Base-by-base conservation (phyloP, 306 rosid species). In the Quillaja saponaria region DNA sequence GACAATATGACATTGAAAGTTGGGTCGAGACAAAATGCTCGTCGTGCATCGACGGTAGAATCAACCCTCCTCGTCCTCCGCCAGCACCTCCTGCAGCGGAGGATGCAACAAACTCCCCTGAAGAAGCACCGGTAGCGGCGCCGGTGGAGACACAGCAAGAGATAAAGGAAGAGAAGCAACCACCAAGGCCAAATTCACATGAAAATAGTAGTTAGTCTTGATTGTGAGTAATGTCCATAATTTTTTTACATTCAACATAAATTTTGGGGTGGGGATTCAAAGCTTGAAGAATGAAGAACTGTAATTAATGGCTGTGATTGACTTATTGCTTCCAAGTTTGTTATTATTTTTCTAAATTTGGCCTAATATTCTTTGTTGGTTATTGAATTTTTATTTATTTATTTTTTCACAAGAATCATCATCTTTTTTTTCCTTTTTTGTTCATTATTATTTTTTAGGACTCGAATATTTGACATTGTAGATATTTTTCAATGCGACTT, bases 11-110 rank as follows among this genome's bases (percentile, higher is more conserved):
- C 75, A 39, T 91, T 49, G 88, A 91, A 54, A 73, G 76, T 9
- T 91, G 97, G 96, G 54, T 87, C 19, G 90, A 91, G 74, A 73
- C 77, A 21, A 88, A 88, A 80, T 91, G 95, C 63, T 84, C 95
- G 20, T 70, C 96, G 11, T 88, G 96, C 52, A 66, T 91, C 34
- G 97, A 84, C 49, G 91, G 97, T 35, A 68, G 68, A 37, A 21
- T 85, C 13, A 76, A 54, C 44, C 71, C 68, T 67, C 87, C 81
- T n/a, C 71, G 71, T 0, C 85, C 63, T 0, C 84, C 80, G 0
- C 67, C 59, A 2, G 5, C 62, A 0, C 76, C 67, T 0, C 88
- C 59, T 0, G 79, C 77, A 15, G 58, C 62, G 3, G 14, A 33
- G 10, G 40, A 15, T n/a, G 68, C 62, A 28, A 48, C 16, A 1